Conservation (phyloP, 1,284 basidiomycete species). For the Gymnopus androsaceus region DNA sequence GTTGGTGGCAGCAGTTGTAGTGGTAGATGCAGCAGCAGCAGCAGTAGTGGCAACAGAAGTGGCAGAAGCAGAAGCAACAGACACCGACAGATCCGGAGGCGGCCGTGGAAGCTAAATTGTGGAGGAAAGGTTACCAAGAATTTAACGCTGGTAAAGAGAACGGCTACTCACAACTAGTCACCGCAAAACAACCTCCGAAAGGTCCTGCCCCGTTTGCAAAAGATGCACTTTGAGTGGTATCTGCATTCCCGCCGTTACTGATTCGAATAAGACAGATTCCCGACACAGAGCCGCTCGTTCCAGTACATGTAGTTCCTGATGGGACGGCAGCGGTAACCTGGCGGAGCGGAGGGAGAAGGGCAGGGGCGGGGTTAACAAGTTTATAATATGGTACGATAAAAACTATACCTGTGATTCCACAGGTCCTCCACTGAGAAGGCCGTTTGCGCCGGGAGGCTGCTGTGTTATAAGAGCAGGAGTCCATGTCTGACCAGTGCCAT, state of each 20-base stretch:
- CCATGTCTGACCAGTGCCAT: conserved; percentile 23
- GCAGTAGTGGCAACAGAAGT: conserved; percentile 4
- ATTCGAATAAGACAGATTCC: conserved; percentile 23
- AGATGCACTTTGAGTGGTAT: conserved; percentile 14
- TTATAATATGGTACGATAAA: no score
- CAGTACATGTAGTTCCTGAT: conserved; percentile 22
- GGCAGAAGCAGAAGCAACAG: background rate
- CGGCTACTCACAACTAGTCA: conserved; percentile 7
- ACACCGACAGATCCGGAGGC: no score
- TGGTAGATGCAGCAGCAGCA: background rate
- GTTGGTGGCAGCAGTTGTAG: conserved; percentile 4
- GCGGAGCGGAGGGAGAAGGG: no score
- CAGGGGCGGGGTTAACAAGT: no score
- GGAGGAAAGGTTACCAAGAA: no score
- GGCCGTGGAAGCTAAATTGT: background rate
- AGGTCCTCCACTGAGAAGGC: conserved; percentile 23
- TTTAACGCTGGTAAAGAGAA: no score
- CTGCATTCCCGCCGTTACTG: conserved; percentile 22
- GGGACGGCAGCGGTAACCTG: conserved; percentile 20
- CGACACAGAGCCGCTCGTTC: conserved; percentile 16
- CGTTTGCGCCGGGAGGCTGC: conserved; percentile 22
- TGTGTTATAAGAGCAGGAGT: conserved; percentile 17
- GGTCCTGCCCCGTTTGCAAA: conserved; percentile 26
- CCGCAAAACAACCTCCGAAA: conserved; percentile 25
- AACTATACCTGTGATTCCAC: conserved; percentile 22